These are phyloP conservation scores for Fusarium newnesense DNA, from an alignment of 2,329 filamentous ascomycete genomes.

Conservation along the genomic window DNA sequence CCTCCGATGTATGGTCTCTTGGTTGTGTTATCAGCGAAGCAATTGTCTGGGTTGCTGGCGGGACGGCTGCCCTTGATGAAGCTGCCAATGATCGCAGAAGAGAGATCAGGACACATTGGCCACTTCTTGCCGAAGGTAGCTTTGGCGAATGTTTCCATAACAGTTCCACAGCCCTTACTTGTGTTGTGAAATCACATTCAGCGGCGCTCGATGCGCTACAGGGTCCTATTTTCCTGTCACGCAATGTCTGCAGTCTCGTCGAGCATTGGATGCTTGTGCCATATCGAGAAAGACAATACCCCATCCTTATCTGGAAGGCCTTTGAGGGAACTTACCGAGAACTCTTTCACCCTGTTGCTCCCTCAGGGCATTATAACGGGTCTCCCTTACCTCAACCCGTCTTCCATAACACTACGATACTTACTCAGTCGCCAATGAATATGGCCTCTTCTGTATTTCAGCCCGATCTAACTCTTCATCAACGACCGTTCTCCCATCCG, in stretches of 20 bases:
- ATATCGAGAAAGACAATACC: background rate
- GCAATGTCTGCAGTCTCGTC: constrained; percentile 4
- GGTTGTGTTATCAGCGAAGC: constrained; percentile 27
- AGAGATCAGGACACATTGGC: background rate
- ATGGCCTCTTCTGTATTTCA: background rate
- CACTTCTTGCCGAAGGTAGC: background rate
- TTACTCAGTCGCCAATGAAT: background rate
- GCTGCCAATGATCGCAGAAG: background rate
- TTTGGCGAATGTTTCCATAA: constrained; percentile 28
- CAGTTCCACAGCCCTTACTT: background rate
- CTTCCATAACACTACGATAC: background rate
- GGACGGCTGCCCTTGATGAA: background rate
- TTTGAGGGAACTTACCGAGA: background rate
- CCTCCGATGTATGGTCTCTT: constrained; percentile 27
- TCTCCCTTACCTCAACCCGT: background rate
- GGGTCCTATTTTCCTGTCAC: background rate
- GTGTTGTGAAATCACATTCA: constrained; percentile 2
- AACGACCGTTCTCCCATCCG: background rate
- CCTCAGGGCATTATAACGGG: no score
- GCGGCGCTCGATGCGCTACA: background rate
- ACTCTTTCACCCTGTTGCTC: background rate
- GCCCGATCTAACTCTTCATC: background rate
- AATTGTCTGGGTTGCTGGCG: constrained; percentile 22
- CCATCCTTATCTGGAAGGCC: background rate
- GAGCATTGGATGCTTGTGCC: constrained; percentile 12